Conservation (phyloP, 2,329 filamentous ascomycete species). For the Elsinoe fawcettii region DNA sequence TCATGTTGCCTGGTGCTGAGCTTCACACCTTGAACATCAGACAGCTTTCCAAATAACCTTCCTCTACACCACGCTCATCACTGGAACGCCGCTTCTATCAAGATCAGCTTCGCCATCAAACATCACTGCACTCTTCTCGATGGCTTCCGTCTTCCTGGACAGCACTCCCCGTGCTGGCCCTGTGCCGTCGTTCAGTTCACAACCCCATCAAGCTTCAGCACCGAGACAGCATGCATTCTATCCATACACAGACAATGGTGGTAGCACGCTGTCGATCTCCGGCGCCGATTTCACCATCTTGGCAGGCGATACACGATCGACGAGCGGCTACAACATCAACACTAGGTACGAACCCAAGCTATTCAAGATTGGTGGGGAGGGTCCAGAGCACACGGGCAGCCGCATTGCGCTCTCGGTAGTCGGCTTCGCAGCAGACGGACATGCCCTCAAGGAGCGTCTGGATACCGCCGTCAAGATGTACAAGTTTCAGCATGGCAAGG, state of each 20-base stretch:
- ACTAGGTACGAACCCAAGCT: constrained; percentile 91
- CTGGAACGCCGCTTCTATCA: neutral
- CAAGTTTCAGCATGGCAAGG: constrained; percentile 94
- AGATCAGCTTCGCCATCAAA: neutral
- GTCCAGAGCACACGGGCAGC: constrained; percentile 73
- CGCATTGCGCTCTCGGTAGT: constrained; percentile 88
- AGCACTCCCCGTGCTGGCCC: constrained; percentile 7
- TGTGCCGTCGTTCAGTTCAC: constrained; percentile 44
- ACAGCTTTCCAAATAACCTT: neutral
- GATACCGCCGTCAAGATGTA: constrained; percentile 98
- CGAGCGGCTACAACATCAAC: constrained; percentile 98
- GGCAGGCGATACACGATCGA: constrained; percentile 93
- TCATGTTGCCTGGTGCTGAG: constrained; percentile 3
- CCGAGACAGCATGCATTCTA: constrained; percentile 70
- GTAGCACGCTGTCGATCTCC: constrained; percentile 89
- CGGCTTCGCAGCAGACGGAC: constrained; percentile 89
- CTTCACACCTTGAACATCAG: constrained; percentile 1
- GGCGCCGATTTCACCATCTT: constrained; percentile 93
- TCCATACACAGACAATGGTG: constrained; percentile 98
- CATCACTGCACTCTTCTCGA: neutral
- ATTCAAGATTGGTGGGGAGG: constrained; percentile 92
- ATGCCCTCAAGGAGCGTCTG: constrained; percentile 85
- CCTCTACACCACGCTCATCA: neutral
- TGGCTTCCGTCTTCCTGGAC: constrained; percentile 13
- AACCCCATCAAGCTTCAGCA: constrained; percentile 43